Base-by-base conservation (phyloP, 2,329 filamentous ascomycete species). In the Pseudogymnoascus destructans region DNA sequence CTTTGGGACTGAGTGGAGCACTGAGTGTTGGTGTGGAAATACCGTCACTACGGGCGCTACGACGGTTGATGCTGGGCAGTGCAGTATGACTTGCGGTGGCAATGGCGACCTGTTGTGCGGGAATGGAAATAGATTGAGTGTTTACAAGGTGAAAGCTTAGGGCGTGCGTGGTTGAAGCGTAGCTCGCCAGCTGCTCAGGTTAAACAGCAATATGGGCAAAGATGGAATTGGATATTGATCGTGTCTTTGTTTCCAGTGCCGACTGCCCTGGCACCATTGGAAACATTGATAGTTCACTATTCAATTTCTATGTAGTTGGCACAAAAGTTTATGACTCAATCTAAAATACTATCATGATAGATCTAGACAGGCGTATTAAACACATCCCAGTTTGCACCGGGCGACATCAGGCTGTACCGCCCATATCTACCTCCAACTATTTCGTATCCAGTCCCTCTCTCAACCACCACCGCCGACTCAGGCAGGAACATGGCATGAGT, bases 1-100 rank as follows among this genome's bases (percentile, higher is more conserved):
- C 60, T 70, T 70, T 25, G 73, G 72, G 38, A 67, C 72, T 6
- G 73, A 75, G 59, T 74, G 71, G 62, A 65, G 66, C 32, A 64
- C 65, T 49, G 67, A 72, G 62, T 69, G 69, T 42, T 70, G 64
- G 62, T 70, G 68, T 61, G 69, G 69, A 17, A 66, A 67, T 58
- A 65, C 60, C 17, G 62, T 67, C 10, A 57, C 58, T 46, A 25
- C 60, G 17, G 64, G 64, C 8, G 64, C 66, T n/a, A 54, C 63
- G 8, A 15, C 54, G 19, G 60, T 62, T 11, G 30, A 61, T 21
- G 27, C 55, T 8, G 59, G 56, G 13, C 62, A 68, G 13, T 68
- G 67, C 27, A 66, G 46, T 13, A 64, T 66, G 30, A 58, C 59
- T 6, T 69, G 67, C 56, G 56, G 60, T n/a, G 70, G 69, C 1